Evolutionary conservation across 768 basidiomycete species (phyloP).

Genomic region (Basidioascus undulatus): DNA sequence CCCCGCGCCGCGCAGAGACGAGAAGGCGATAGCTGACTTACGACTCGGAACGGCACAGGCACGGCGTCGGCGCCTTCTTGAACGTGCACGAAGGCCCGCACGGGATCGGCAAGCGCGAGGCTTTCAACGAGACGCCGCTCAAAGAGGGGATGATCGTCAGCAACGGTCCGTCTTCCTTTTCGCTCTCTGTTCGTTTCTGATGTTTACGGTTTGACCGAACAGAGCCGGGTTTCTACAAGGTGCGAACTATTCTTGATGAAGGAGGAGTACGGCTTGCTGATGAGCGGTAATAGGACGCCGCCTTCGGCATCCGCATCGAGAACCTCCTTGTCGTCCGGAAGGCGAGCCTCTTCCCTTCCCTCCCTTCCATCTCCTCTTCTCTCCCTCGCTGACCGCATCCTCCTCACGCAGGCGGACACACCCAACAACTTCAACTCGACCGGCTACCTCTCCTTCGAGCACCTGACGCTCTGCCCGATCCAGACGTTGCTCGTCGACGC

Average conservation of each 20-base stretch:
- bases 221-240: slow-evolving; percentile 13
- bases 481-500: slow-evolving; percentile 57
- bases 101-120: slow-evolving; percentile 25
- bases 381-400: slow-evolving; percentile 3
- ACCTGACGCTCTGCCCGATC: slow-evolving; percentile 74
- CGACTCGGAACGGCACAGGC: no score
- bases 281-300: no score
- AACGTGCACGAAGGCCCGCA: slow-evolving; percentile 80
- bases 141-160: slow-evolving; percentile 76
- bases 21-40: no score
- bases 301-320: slow-evolving; percentile 82
- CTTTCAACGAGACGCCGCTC: slow-evolving; percentile 26
- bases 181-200: slow-evolving; percentile 3
- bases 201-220: neutral
- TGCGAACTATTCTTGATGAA: no score
- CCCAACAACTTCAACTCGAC: slow-evolving; percentile 57
- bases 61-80: slow-evolving; percentile 80
- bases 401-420: slow-evolving; percentile 24
- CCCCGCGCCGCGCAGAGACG: no score
- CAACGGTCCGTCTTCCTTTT: slow-evolving; percentile 27
- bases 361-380: no score
- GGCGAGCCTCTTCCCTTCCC: no score
- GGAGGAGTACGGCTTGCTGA: no score
- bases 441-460: slow-evolving; percentile 64
- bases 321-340: slow-evolving; percentile 57